Evolutionary conservation across 2,329 filamentous ascomycete genomes (phyloP).

Genomic region (Lasiodiplodia hormozganensis): DNA sequence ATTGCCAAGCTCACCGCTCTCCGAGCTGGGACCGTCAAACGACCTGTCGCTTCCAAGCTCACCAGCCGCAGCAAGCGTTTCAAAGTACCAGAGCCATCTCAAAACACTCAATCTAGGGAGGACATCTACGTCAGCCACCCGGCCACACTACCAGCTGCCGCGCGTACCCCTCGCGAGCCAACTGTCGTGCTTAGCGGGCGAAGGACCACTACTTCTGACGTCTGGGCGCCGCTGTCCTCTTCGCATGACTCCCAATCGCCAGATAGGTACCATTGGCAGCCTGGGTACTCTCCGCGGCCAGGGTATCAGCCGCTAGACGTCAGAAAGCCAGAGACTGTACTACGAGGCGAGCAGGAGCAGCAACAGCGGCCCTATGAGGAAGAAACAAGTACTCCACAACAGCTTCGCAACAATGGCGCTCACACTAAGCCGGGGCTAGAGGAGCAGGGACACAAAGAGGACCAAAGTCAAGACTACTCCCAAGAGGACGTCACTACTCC

Average conservation of each 20-base stretch:
- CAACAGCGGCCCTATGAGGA: too few relatives aligned
- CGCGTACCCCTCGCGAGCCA: not conserved
- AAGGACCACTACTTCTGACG: not conserved
- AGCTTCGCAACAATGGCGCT: too few relatives aligned
- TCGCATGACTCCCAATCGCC: not conserved
- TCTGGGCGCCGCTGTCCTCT: not conserved
- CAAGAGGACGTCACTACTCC: not conserved
- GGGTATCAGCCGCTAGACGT: not conserved
- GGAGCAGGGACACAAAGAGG: not conserved
- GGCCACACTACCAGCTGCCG: too few relatives aligned
- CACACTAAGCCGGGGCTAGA: not conserved
- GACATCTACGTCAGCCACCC: too few relatives aligned
- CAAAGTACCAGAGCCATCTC: too few relatives aligned
- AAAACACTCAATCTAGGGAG: too few relatives aligned
- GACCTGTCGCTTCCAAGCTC: not conserved
- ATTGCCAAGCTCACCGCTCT: not conserved
- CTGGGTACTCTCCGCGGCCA: not conserved
- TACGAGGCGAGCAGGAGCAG: too few relatives aligned
- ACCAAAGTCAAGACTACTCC: not conserved
- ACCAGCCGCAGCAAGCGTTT: too few relatives aligned
- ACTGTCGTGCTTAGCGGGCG: not conserved
- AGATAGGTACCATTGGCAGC: not conserved
- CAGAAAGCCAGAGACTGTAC: not conserved
- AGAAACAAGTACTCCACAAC: too few relatives aligned
- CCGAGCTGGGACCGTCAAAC: not conserved